Evolutionary conservation across 129 eudicot species (phyloP), one percentile per base, ranked within the genome.

Genomic region (Gnaphalium uliginosum): DNA sequence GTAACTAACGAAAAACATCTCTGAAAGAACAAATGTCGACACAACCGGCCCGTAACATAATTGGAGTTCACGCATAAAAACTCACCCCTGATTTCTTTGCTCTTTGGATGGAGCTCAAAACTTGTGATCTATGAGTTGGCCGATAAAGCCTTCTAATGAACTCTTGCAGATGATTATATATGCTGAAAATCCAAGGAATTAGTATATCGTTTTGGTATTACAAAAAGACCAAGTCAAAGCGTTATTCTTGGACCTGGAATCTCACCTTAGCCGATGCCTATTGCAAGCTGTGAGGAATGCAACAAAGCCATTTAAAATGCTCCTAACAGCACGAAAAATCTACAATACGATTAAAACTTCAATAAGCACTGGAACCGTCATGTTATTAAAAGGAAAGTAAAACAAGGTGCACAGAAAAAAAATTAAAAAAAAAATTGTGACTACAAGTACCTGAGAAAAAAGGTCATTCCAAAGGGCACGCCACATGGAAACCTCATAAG

Each of bases 221-320:
- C 32, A 29, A 35, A 18, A 37, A 35, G 71, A 19, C 26, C 18
- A 35, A 54, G 29, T 5, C 8, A 9, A 73, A 48, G 6, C 21
- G 21, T 19, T 6, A n/a, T 25, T 50, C 26, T 69, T 69, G 25
- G 27, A 64, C 29, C 17, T 8, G 2, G 13, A 37, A 39, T 61
- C 77, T 48, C 81, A 90, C 97, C 98, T 93, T 27, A 93, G 86
- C 43, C 96, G 93, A 76, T 93, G 98, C 72, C 98, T 87, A 64
- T 93, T 93, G 88, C 98, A 93, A 79, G 98, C 90, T 48, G 83
- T 41, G 68, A 88, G 88, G 80, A 93, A 93, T 14, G 96, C 98
- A 65, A 85, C 97, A 82, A 93, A 84, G 22, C 97, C 98, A 79
- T 89, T 82, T 53, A 93, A 84, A 78, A 93, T 90, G 74, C 93